A percentile compares a stretch with the other conserved stretches of the same genome.
These are phyloP conservation scores for Lentinula aciculospora DNA, from an alignment of 768 basidiomycete genomes.

Conservation along the genomic window DNA sequence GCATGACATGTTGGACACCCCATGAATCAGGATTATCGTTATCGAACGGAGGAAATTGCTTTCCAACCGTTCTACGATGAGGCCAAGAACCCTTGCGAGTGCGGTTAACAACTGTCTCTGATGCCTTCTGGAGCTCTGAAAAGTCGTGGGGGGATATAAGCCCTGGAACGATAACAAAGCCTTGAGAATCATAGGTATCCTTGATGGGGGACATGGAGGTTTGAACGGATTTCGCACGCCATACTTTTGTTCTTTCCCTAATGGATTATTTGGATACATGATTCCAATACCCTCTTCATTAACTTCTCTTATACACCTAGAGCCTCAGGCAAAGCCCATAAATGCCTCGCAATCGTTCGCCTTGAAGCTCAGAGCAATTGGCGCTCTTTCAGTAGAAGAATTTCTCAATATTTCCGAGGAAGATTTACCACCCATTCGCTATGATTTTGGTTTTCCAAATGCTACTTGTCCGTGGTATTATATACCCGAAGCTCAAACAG, in stretches of 20 bases:
- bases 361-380: not conserved
- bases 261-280: not conserved
- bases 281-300: not conserved
- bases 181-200: constrained; percentile 50
- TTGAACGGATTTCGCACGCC: not conserved
- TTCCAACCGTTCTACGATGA: constrained; percentile 65
- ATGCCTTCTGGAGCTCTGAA: constrained; percentile 40
- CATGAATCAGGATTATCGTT: constrained; percentile 59
- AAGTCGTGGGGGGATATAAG: constrained; percentile 41
- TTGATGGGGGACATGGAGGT: constrained; percentile 26
- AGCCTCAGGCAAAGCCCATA: not conserved
- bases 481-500: not conserved
- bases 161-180: constrained; percentile 57
- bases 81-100: constrained; percentile 62
- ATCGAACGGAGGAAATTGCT: constrained; percentile 73
- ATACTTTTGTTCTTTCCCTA: not conserved
- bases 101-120: constrained; percentile 39
- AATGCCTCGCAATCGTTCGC: not conserved
- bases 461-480: not conserved
- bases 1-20: constrained; percentile 83
- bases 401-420: not conserved
- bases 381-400: constrained; percentile 1
- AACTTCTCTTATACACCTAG: not conserved
- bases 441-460: constrained; percentile 2
- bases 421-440: constrained; percentile 5